Evolutionary conservation across 495 filamentous ascomycete species (phyloP).

Genomic region (Lasiosphaeriaceae sp.): DNA sequence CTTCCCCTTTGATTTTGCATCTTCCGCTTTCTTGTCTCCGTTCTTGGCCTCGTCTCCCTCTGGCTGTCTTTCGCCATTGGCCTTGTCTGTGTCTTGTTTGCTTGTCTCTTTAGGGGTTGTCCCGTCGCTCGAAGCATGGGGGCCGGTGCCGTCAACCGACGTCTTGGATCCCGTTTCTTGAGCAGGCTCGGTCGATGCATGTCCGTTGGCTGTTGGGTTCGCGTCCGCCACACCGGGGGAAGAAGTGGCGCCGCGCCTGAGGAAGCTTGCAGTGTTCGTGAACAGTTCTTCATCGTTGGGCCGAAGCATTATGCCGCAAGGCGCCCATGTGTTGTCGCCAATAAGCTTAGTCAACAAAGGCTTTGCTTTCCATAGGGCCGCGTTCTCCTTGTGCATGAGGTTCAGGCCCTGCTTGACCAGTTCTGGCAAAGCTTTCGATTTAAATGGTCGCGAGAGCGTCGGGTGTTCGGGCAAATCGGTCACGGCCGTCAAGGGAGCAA

Average conservation of each 20-base stretch:
- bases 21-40: not conserved
- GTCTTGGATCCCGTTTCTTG: not conserved
- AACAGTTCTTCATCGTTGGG: conserved; percentile 52
- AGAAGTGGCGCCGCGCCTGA: conserved; percentile 12
- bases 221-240: conserved; percentile 1
- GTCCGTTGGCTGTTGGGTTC: not conserved
- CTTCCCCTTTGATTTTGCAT: not conserved
- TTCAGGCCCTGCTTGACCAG: conserved; percentile 64
- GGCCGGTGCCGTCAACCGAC: not conserved
- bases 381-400: conserved; percentile 74
- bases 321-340: conserved; percentile 77
- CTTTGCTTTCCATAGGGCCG: conserved; percentile 70
- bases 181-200: not conserved
- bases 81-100: conserved; percentile 15
- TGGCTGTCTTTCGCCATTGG: conserved; percentile 16
- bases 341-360: conserved; percentile 71
- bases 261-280: conserved; percentile 32
- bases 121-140: not conserved
- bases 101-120: conserved; percentile 1
- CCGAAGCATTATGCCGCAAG: conserved; percentile 60
- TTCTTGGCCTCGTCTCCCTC: conserved; percentile 6
- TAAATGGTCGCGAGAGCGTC: conserved; percentile 77
- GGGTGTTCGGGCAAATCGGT: conserved; percentile 83
- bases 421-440: conserved; percentile 72
- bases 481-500: conserved; percentile 81